These are phyloP conservation scores for Leishmania arabica DNA, from an alignment of 208 protist species.

Conservation along the genomic window DNA sequence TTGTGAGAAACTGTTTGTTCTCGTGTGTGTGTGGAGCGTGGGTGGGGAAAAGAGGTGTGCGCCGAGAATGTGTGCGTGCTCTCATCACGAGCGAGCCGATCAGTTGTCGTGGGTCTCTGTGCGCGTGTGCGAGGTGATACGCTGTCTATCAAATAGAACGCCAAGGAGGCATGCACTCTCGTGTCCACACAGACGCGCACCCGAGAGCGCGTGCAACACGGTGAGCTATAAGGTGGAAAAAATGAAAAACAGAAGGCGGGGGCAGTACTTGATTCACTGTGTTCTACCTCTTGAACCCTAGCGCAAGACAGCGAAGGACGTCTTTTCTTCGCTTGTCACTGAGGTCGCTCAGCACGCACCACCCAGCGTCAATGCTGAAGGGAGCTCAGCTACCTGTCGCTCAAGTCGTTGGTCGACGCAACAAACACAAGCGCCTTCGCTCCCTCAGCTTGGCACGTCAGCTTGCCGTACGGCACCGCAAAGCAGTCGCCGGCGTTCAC, in stretches of 20 bases:
- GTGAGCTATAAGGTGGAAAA: not conserved
- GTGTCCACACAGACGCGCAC: not conserved
- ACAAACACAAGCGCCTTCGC: slow-evolving; percentile 76
- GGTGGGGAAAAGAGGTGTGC: not conserved
- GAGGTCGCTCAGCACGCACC: not conserved
- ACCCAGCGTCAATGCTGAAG: not conserved
- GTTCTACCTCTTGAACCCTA: not conserved
- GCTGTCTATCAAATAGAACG: not conserved
- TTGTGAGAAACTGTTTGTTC: not conserved
- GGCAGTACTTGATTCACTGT: not conserved
- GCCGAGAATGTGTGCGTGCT: not conserved
- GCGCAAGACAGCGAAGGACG: not conserved
- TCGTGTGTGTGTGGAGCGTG: not conserved
- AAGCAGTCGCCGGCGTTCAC: slow-evolving; percentile 78
- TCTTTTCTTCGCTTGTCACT: not conserved
- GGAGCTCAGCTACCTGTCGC: not conserved
- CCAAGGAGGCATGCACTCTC: not conserved
- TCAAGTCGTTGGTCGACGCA: slow-evolving; percentile 71
- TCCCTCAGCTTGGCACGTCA: slow-evolving; percentile 58
- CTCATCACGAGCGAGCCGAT: not conserved
- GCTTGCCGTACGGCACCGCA: slow-evolving; percentile 72
- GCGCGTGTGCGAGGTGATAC: not conserved
- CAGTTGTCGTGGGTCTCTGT: not conserved
- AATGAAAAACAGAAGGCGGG: not conserved
- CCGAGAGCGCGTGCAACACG: not conserved